Evolutionary conservation across 2,329 filamentous ascomycete genomes (phyloP), one percentile per base, ranked within the genome.

Genomic region (Colletotrichum sansevieriae): DNA sequence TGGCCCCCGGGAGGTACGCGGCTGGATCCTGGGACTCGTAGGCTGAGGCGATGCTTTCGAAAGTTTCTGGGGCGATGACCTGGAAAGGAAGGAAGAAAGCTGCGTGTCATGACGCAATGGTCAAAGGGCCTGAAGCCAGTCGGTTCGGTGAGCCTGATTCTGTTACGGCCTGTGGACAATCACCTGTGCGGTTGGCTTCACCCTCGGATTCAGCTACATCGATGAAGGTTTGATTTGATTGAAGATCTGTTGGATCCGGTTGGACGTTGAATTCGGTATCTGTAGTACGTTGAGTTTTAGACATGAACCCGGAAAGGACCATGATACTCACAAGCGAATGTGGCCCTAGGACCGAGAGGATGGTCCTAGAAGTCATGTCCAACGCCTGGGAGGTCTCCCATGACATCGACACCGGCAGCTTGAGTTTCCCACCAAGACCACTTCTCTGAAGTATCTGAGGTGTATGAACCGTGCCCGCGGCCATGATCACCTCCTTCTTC

Each of bases 331-430:
- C 71, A 70, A 3, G 59, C 55, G 33, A 73, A 74, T 2, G 52
- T 46, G 3, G 72, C 70, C 1, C 66, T 68, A 4, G 70, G 41
- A n/a, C 65, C 46, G 0, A 74, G 72, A 4, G 75, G 75, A 43
- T 81, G 79, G 56, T 81, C 79, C 68, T 81, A 77, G 49, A 80
- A 77, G 65, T 81, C 80, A 46, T 52, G 47, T 10, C 69, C 61
- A 1, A 74, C 70, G 49, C 56, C 89, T 0, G 88, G 88, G 1
- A 88, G 80, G 71, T 91, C 84, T 1, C 82, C 79, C 47, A 88
- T 73, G 3, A 88, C 82, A 1, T 81, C 76, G 67, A 90, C 89
- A 7, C 80, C 77, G 67, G 85, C 77, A 44, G 73, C 70, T 22
- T 74, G 1, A 68, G 70, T 35, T 71, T 73, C 0, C 78, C 74